These are phyloP conservation scores for Botryotinia calthae DNA, from an alignment of 2,329 filamentous ascomycete genomes.

Conservation along the genomic window DNA sequence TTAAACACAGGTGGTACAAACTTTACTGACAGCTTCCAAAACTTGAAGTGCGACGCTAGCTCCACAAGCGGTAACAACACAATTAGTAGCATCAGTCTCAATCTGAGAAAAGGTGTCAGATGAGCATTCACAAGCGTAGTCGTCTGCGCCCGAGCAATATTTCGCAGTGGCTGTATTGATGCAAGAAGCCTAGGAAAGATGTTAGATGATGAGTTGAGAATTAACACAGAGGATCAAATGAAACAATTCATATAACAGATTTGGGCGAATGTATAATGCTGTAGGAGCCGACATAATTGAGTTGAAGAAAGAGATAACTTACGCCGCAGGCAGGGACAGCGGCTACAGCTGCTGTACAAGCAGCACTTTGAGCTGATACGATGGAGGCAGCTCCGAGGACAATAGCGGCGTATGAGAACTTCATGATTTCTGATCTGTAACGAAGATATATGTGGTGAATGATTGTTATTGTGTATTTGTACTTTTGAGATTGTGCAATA, in stretches of 20 bases:
- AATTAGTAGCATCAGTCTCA: not conserved
- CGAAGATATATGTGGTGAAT: not conserved
- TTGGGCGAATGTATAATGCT: not conserved
- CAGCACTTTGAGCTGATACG: constrained; percentile 12
- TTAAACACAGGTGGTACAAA: constrained; percentile 15
- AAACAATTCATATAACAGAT: too few relatives aligned
- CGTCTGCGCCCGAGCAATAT: not conserved
- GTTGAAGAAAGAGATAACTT: not conserved
- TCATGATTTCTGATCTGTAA: not conserved
- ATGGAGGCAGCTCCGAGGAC: not conserved
- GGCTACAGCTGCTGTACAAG: constrained; percentile 6
- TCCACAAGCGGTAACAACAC: not conserved
- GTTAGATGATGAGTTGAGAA: not conserved
- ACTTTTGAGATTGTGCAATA: not conserved
- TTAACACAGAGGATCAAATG: not conserved
- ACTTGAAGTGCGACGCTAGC: not conserved
- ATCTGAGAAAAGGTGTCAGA: not conserved
- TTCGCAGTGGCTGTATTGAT: not conserved
- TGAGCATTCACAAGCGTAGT: constrained; percentile 19
- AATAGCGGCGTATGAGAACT: constrained; percentile 12
- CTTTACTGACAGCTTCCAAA: not conserved
- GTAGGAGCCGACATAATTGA: not conserved
- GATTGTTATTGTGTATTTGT: not conserved
- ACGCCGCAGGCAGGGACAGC: constrained; percentile 13
- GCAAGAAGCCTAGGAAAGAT: not conserved